Conservation (phyloP, 2,329 filamentous ascomycete genomes). For the Aspergillus thermomutatus region DNA sequence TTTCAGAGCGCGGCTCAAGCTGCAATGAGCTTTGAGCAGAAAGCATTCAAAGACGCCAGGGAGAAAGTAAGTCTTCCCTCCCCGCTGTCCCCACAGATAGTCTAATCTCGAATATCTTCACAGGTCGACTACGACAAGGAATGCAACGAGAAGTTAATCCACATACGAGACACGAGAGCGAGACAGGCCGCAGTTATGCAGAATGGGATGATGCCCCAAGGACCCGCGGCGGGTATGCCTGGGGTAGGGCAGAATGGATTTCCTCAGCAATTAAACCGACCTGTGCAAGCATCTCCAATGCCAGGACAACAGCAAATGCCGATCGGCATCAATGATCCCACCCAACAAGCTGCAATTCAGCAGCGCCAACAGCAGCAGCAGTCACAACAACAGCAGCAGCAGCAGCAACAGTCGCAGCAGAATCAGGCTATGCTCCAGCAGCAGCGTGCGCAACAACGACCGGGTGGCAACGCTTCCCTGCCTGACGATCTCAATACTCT, state of each 20-base stretch:
- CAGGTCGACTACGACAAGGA: slow-evolving; percentile 44
- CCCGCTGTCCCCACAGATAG: background rate
- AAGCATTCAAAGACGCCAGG: slow-evolving; percentile 41
- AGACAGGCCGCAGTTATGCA: slow-evolving; percentile 42
- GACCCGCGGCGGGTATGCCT: slow-evolving; percentile 27
- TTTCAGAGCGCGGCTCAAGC: slow-evolving; percentile 37
- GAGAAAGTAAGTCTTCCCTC: slow-evolving; percentile 26
- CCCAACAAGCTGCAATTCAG: slow-evolving; percentile 32
- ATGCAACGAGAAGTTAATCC: slow-evolving; percentile 42
- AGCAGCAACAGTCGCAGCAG: slow-evolving; percentile 16
- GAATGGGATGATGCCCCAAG: slow-evolving; percentile 38
- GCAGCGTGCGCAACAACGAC: slow-evolving; percentile 31
- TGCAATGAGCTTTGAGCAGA: slow-evolving; percentile 44
- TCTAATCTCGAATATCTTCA: background rate
- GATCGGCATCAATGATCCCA: slow-evolving; percentile 34
- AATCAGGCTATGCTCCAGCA: slow-evolving; percentile 23
- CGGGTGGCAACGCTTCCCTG: slow-evolving; percentile 22
- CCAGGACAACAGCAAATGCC: slow-evolving; percentile 36
- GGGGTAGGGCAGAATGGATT: slow-evolving; percentile 43
- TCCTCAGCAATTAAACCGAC: slow-evolving; percentile 49
- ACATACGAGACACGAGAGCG: slow-evolving; percentile 44
- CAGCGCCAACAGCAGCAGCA: slow-evolving; percentile 29
- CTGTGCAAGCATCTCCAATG: slow-evolving; percentile 51
- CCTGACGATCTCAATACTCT: slow-evolving; percentile 36
- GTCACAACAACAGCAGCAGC: slow-evolving; percentile 29